Evolutionary conservation across 2,329 filamentous ascomycete species (phyloP), one percentile per base, ranked within the genome.

Genomic region (Monilinia laxa): DNA sequence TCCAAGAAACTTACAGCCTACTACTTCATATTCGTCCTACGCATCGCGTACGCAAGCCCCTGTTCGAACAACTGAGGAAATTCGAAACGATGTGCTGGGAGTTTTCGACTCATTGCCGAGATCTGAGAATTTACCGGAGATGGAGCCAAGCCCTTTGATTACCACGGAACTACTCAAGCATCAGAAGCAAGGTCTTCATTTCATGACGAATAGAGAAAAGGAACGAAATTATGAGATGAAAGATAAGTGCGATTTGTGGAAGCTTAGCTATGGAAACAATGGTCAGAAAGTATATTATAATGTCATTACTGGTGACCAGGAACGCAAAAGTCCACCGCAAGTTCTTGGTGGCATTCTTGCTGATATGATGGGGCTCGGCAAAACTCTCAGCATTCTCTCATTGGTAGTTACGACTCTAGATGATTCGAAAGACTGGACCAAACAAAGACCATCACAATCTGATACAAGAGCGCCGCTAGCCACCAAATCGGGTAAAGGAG

Each of bases 311-410:
- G 90, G 90, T 1, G 83, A 89, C 55, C 82, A 85, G 40, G 81
- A 87, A 70, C 79, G 79, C 25, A 78, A 83, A 55, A 82, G 84
- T 64, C 91, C 91, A 0, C 81, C 85, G 1, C 86, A 92, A 71
- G 87, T 88, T 1, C 81, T 87, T 12, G 91, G 91, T 38, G 91
- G 91, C 3, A 87, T 94, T 47, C 79, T 94, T 25, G 91, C 90
- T 18, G 91, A 94, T 75, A 92, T 93, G 87, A 95, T 95, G 91
- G 91, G 91, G 35, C 80, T 94, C n/a, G 91, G 91, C 11, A 95
- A 94, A 78, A 93, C 91, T 0, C 77, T 99, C 62, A 96, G 92
- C 74, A 89, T 97, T 23, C 81, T 98, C 1, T 90, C 93, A 0
- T 82, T 98, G 20, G 80, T 97, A 16, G 82, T 88, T 1, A 84